A percentile compares a stretch with the other conserved stretches of the same genome.
These are phyloP conservation scores for Castanea mollissima DNA, from an alignment of 306 rosid genomes.

Conservation along the genomic window DNA sequence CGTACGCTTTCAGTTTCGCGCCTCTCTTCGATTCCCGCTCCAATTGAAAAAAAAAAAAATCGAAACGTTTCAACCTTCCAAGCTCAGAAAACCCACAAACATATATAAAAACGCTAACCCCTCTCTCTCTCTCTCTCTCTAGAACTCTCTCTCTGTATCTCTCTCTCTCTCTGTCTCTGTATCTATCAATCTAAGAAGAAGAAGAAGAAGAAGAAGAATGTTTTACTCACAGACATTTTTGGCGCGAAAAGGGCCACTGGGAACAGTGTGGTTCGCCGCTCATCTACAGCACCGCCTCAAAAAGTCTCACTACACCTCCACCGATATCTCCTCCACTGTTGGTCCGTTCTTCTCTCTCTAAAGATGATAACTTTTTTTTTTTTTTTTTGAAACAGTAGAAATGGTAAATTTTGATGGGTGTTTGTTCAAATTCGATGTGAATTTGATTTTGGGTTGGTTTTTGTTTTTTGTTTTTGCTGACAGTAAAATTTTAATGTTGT, in stretches of 20 bases:
- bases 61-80: neutral
- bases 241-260: constrained; percentile 85
- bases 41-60: neutral
- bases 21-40: constrained; percentile 41
- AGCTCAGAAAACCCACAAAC: neutral
- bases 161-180: neutral
- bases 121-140: neutral
- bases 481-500: too few relatives aligned
- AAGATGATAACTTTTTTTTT: too few relatives aligned
- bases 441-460: too few relatives aligned
- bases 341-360: constrained; percentile 34
- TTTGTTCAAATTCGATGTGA: too few relatives aligned
- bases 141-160: neutral
- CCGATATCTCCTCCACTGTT: constrained; percentile 66
- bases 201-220: constrained; percentile 35
- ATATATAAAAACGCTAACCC: neutral
- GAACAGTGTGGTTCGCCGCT: constrained; percentile 94
- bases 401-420: too few relatives aligned
- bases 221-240: constrained; percentile 81
- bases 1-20: constrained; percentile 19
- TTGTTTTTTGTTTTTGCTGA: too few relatives aligned
- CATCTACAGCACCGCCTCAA: constrained; percentile 81
- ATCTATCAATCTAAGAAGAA: neutral
- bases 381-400: too few relatives aligned
- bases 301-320: constrained; percentile 71